Evolutionary conservation across 2,329 filamentous ascomycete species (phyloP).

Genomic region (Coniochaeta prunicola): DNA sequence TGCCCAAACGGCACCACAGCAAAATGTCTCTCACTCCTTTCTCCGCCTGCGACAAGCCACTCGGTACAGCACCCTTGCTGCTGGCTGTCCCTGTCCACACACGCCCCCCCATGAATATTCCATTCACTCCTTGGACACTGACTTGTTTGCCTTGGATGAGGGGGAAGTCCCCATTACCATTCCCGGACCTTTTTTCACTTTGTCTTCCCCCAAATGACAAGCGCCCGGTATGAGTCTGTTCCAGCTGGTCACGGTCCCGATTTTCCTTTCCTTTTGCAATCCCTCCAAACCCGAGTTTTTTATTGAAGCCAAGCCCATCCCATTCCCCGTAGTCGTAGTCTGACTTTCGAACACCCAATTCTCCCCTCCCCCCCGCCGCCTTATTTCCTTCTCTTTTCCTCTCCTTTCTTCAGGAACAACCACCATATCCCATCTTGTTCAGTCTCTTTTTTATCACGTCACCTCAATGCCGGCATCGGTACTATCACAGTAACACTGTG

Average conservation of each 20-base stretch:
- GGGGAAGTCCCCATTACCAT: too few species aligned
- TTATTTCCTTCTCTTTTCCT: neutral
- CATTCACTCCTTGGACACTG: neutral
- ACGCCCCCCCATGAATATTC: too few species aligned
- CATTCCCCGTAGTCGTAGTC: too few species aligned
- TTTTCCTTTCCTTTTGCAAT: conserved; percentile 1
- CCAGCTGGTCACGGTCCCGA: neutral
- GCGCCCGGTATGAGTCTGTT: neutral
- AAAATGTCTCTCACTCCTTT: neutral
- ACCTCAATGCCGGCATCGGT: neutral
- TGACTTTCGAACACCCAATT: neutral
- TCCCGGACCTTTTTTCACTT: neutral
- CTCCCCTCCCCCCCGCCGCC: neutral
- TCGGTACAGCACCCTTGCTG: neutral
- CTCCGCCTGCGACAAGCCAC: neutral
- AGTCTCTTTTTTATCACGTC: neutral
- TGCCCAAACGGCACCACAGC: too few species aligned
- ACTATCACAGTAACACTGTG: neutral
- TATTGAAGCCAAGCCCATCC: conserved; percentile 1
- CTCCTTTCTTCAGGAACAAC: conserved; percentile 1
- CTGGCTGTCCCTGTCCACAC: neutral
- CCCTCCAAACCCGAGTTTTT: neutral
- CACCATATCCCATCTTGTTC: neutral
- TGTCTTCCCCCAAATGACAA: neutral
- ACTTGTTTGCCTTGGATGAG: neutral